phyloP scores from a whole-genome alignment of 345 rosid genomes.

The Aegle marmelos region DNA sequence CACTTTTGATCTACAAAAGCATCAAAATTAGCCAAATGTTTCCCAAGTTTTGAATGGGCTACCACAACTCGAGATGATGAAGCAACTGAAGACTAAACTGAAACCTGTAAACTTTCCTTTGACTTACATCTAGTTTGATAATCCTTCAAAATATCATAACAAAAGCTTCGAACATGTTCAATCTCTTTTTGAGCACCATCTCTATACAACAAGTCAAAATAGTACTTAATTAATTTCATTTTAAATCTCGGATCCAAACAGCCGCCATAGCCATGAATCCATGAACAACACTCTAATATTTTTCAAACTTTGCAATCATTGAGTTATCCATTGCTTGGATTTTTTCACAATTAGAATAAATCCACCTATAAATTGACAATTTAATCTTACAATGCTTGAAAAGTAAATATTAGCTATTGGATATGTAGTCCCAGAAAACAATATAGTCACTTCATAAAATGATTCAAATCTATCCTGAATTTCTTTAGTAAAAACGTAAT shows the following conservation, averaged over 20 bases:
- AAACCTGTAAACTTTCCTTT: too few relatives aligned
- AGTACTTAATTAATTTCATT: background rate
- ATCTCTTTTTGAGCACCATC: background rate
- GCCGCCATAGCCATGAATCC: background rate
- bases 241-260: constrained; percentile 6
- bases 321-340: background rate
- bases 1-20: too few relatives aligned
- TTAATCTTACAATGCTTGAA: constrained; percentile 1
- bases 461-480: background rate
- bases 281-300: constrained; percentile 10
- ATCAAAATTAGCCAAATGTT: too few relatives aligned
- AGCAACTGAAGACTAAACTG: too few relatives aligned
- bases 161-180: background rate
- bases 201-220: background rate
- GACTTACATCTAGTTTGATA: too few relatives aligned
- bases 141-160: background rate
- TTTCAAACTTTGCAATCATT: background rate
- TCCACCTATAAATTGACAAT: background rate
- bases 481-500: background rate
- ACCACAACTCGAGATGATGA: too few relatives aligned
- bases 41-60: too few relatives aligned
- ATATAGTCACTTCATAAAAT: background rate
- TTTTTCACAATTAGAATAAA: background rate
- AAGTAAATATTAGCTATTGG: background rate
- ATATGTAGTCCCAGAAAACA: too few relatives aligned